These are phyloP conservation scores for Backusella australiensis DNA, from an alignment of 192 early-diverging fungal genomes.

Conservation along the genomic window DNA sequence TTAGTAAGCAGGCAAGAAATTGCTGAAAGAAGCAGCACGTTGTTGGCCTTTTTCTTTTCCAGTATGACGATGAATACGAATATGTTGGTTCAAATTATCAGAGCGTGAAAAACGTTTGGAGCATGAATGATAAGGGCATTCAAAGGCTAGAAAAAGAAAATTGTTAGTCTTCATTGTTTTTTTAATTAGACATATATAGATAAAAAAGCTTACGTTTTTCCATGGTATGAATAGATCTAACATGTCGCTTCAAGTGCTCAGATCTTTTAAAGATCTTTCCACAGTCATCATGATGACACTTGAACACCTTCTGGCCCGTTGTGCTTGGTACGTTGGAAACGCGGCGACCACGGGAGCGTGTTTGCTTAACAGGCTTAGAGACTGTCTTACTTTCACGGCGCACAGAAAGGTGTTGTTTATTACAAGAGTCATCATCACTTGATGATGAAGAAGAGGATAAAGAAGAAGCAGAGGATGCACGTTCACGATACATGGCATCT, in stretches of 20 bases:
- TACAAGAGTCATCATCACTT: slow-evolving; percentile 1
- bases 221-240: slow-evolving; percentile 58
- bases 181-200: neutral
- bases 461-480: slow-evolving; percentile 7
- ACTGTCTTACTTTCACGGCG: neutral
- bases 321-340: slow-evolving; percentile 47
- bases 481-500: neutral
- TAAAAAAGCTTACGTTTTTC: slow-evolving; percentile 52
- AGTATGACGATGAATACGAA: slow-evolving; percentile 56
- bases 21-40: slow-evolving; percentile 10
- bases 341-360: slow-evolving; percentile 47
- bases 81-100: slow-evolving; percentile 58
- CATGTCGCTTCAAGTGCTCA: slow-evolving; percentile 57
- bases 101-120: slow-evolving; percentile 57
- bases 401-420: neutral
- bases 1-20: slow-evolving; percentile 9
- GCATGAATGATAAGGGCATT: slow-evolving; percentile 51
- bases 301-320: slow-evolving; percentile 48
- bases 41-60: slow-evolving; percentile 38
- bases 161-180: neutral
- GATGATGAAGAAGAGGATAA: neutral
- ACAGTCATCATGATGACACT: slow-evolving; percentile 51
- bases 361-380: neutral
- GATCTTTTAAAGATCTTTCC: slow-evolving; percentile 59
- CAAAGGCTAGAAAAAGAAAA: slow-evolving; percentile 37